A percentile compares a stretch with the other conserved stretches of the same genome.
Conservation (phyloP, 768 basidiomycete genomes). For the Rickenella mellea region DNA sequence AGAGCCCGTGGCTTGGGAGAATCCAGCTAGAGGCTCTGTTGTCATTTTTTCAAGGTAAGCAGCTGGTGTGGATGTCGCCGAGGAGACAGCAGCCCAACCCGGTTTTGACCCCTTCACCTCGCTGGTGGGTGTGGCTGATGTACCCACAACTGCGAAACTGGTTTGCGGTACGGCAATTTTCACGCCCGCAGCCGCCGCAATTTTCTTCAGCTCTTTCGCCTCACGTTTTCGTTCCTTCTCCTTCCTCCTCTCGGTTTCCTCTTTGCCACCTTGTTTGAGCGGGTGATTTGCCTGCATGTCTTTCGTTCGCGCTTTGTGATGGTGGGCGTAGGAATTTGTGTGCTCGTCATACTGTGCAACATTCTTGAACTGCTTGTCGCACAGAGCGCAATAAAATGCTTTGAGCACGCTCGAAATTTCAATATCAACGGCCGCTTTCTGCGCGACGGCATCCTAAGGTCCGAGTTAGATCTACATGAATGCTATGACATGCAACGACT, state of each 20-base stretch:
- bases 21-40: conserved; percentile 16
- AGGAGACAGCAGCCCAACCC: conserved; percentile 13
- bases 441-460: conserved; percentile 51
- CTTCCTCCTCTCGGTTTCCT: conserved; percentile 64
- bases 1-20: conserved; percentile 1
- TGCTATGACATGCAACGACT: conserved; percentile 4
- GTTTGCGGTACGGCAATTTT: conserved; percentile 37
- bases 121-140: conserved; percentile 2
- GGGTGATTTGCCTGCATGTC: conserved; percentile 76
- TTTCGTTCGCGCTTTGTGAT: conserved; percentile 72
- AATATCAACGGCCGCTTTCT: conserved; percentile 51
- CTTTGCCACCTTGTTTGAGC: conserved; percentile 41
- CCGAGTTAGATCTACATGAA: conserved; percentile 7
- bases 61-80: conserved; percentile 15
- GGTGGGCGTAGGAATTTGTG: conserved; percentile 82
- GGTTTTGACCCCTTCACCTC: conserved; percentile 12
- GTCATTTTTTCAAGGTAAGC: conserved; percentile 40
- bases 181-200: conserved; percentile 75
- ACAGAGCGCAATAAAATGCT: conserved; percentile 73
- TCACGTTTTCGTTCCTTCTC: conserved; percentile 83
- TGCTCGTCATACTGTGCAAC: conserved; percentile 86
- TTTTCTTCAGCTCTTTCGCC: conserved; percentile 76
- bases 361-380: conserved; percentile 82
- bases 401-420: conserved; percentile 62
- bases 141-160: conserved; percentile 4